Evolutionary conservation across 208 protist genomes (phyloP).

Genomic region (Acanthamoeba healyi): DNA sequence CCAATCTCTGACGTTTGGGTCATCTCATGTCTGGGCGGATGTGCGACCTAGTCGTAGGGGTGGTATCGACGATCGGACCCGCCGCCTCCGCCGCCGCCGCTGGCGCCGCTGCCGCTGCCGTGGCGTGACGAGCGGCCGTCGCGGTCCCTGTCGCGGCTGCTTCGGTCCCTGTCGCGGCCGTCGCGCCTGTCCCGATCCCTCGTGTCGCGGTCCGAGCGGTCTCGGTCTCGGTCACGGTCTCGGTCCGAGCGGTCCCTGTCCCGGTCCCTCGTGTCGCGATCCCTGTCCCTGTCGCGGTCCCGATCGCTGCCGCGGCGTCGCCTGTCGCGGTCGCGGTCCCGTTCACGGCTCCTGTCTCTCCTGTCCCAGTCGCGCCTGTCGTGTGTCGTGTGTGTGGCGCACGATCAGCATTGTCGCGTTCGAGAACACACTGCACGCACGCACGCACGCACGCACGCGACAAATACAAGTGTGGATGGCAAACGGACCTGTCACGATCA

Average conservation of each 20-base stretch:
- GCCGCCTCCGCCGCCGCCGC: too few relatives aligned
- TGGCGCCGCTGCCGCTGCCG: too few relatives aligned
- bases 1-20: too few relatives aligned
- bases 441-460: too few relatives aligned
- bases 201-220: neutral
- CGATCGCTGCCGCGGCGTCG: neutral
- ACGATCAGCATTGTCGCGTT: too few relatives aligned
- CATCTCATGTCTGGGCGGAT: too few relatives aligned
- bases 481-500: neutral
- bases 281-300: neutral
- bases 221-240: neutral
- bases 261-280: neutral
- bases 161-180: neutral
- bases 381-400: too few relatives aligned
- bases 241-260: neutral
- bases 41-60: neutral
- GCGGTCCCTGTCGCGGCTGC: neutral
- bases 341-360: neutral
- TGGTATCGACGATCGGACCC: neutral
- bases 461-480: too few relatives aligned
- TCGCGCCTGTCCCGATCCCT: neutral
- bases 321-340: neutral
- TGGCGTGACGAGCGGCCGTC: neutral
- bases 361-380: neutral
- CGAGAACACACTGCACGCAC: neutral